These are phyloP conservation scores for Lachnellula cervina DNA, from an alignment of 2,329 filamentous ascomycete genomes.

Conservation along the genomic window DNA sequence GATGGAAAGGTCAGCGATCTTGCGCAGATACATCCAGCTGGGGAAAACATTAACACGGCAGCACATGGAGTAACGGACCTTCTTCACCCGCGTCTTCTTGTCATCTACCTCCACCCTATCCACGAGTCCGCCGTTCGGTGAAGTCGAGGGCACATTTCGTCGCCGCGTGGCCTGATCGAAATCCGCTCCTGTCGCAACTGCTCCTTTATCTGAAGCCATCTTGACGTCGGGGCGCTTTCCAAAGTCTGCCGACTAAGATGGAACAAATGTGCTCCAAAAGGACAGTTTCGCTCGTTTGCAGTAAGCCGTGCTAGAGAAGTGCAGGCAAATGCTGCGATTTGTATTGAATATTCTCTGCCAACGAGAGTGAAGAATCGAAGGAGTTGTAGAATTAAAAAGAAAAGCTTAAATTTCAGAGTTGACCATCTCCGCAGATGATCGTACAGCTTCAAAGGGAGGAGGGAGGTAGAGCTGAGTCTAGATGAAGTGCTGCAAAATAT, in stretches of 20 bases:
- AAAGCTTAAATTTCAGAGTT: slow-evolving; percentile 22
- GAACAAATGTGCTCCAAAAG: not conserved
- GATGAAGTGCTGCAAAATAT: not conserved
- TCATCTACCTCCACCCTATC: slow-evolving; percentile 44
- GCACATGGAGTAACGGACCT: slow-evolving; percentile 38
- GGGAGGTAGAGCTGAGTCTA: not conserved
- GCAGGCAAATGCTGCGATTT: not conserved
- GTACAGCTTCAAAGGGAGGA: slow-evolving; percentile 10
- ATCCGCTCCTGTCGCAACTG: slow-evolving; percentile 57
- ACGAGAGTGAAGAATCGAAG: slow-evolving; percentile 18
- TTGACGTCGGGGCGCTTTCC: slow-evolving; percentile 4
- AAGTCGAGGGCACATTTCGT: slow-evolving; percentile 45
- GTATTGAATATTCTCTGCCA: not conserved
- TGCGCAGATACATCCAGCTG: not conserved
- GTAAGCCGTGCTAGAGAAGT: too few species aligned
- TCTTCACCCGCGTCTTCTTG: slow-evolving; percentile 54
- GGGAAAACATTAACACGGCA: not conserved
- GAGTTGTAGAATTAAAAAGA: slow-evolving; percentile 18
- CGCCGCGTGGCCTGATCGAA: slow-evolving; percentile 49
- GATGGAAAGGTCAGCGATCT: slow-evolving; percentile 20
- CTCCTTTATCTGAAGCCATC: slow-evolving; percentile 43
- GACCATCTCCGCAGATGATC: slow-evolving; percentile 26
- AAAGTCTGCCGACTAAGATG: not conserved
- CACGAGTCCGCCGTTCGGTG: slow-evolving; percentile 34
- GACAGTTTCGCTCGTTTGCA: not conserved